These are phyloP conservation scores for Russula virescens DNA, from an alignment of 768 basidiomycete species.

Conservation along the genomic window DNA sequence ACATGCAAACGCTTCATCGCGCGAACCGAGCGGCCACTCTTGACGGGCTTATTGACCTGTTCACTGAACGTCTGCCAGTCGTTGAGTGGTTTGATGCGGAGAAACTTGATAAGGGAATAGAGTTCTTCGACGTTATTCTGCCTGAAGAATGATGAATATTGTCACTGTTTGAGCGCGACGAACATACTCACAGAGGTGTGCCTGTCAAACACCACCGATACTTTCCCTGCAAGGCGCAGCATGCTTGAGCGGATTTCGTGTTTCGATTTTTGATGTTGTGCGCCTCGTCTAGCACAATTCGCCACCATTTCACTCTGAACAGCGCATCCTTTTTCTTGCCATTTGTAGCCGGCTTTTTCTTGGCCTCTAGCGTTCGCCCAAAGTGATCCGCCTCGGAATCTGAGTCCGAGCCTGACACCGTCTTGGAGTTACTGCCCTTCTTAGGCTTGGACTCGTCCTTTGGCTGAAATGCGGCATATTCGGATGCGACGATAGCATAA, in stretches of 20 bases:
- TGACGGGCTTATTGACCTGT: constrained; percentile 76
- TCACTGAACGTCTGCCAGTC: constrained; percentile 75
- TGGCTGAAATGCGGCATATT: constrained; percentile 52
- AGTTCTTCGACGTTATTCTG: constrained; percentile 77
- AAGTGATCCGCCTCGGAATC: constrained; percentile 42
- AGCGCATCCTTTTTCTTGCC: constrained; percentile 56
- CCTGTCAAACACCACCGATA: constrained; percentile 89
- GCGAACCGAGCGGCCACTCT: constrained; percentile 51
- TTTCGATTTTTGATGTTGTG: constrained; percentile 89
- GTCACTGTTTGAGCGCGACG: neutral
- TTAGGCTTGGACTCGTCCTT: constrained; percentile 53
- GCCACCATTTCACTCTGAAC: constrained; percentile 76
- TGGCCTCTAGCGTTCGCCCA: constrained; percentile 39
- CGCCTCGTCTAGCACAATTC: constrained; percentile 91
- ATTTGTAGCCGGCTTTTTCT: constrained; percentile 39
- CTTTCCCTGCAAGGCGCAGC: constrained; percentile 68
- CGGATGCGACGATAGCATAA: constrained; percentile 78
- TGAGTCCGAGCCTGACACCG: constrained; percentile 27
- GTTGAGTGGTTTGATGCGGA: constrained; percentile 76
- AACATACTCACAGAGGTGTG: constrained; percentile 54
- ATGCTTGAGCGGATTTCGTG: constrained; percentile 72
- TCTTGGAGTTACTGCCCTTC: constrained; percentile 31
- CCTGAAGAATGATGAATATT: neutral
- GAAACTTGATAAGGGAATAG: constrained; percentile 83
- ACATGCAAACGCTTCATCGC: constrained; percentile 87